phyloP scores from a whole-genome alignment of 441 rosid species.

The Aquilaria agallochum region DNA sequence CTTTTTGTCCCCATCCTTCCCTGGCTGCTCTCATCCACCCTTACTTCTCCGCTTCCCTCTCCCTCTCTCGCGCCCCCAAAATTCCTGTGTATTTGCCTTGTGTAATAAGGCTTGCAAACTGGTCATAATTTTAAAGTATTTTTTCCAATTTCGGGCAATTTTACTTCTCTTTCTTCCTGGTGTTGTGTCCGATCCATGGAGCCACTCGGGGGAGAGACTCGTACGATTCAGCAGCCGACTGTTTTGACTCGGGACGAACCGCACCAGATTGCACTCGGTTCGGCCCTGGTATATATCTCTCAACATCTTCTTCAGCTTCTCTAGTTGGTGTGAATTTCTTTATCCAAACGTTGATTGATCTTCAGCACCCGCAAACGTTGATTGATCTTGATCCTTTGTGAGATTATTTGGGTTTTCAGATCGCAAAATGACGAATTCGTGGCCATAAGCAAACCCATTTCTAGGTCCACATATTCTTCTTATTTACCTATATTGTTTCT shows the following conservation, averaged over 20 bases:
- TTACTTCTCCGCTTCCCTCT: background rate
- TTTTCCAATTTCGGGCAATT: background rate
- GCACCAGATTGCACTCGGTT: constrained; percentile 11
- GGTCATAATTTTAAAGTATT: background rate
- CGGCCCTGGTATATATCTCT: constrained; percentile 11
- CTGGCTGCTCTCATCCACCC: background rate
- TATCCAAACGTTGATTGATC: too few species aligned
- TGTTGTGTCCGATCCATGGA: constrained; percentile 16
- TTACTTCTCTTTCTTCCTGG: background rate
- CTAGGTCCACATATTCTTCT: too few species aligned
- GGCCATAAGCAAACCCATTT: too few species aligned
- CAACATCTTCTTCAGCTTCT: background rate
- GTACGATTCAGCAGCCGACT: constrained; percentile 17
- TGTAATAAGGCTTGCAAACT: too few species aligned
- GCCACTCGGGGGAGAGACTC: constrained; percentile 16
- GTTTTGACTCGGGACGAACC: constrained; percentile 10
- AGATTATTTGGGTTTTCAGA: too few species aligned
- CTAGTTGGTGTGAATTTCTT: background rate
- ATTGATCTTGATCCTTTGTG: too few species aligned
- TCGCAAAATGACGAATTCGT: too few species aligned
- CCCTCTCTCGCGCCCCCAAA: background rate
- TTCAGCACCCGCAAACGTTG: too few species aligned
- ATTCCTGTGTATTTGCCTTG: background rate
- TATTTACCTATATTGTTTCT: too few species aligned
- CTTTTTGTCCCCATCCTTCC: constrained; percentile 19